These are phyloP conservation scores for Plasmodium vivax DNA, from an alignment of 169 alveolate species.

Conservation along the genomic window DNA sequence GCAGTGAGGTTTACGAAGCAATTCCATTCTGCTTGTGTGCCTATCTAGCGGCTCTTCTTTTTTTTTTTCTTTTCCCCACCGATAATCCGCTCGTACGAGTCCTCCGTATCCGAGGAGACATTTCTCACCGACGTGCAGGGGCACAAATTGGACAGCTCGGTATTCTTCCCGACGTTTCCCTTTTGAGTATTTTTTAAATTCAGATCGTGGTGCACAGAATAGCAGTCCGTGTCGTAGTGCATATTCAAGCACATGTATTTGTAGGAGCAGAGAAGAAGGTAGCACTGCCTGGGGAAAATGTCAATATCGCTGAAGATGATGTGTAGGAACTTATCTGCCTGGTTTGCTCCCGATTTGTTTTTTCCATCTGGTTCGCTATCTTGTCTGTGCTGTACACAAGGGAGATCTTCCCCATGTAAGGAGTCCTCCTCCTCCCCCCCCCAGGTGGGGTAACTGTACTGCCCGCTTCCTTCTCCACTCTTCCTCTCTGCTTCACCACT, in stretches of 20 bases:
- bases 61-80: slow-evolving; percentile 25
- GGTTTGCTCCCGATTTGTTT: neutral
- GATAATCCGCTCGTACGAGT: slow-evolving; percentile 53
- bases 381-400: neutral
- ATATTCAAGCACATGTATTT: slow-evolving; percentile 86
- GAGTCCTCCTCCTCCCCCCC: neutral
- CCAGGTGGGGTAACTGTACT: neutral
- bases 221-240: slow-evolving; percentile 79
- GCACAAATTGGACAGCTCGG: slow-evolving; percentile 46
- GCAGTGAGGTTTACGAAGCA: neutral
- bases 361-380: neutral
- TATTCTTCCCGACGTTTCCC: slow-evolving; percentile 49
- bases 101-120: neutral
- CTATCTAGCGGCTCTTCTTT: neutral
- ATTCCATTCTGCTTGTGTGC: neutral
- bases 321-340: slow-evolving; percentile 76
- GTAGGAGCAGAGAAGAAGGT: slow-evolving; percentile 82
- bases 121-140: slow-evolving; percentile 9
- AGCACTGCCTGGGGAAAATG: slow-evolving; percentile 87
- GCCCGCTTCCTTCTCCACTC: neutral
- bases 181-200: slow-evolving; percentile 42
- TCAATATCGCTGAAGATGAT: slow-evolving; percentile 86
- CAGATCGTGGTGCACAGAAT: slow-evolving; percentile 27
- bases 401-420: neutral
- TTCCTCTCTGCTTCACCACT: neutral